These are phyloP conservation scores for Phytopythium montanum DNA, from an alignment of 352 stramenopile genomes.

Conservation along the genomic window DNA sequence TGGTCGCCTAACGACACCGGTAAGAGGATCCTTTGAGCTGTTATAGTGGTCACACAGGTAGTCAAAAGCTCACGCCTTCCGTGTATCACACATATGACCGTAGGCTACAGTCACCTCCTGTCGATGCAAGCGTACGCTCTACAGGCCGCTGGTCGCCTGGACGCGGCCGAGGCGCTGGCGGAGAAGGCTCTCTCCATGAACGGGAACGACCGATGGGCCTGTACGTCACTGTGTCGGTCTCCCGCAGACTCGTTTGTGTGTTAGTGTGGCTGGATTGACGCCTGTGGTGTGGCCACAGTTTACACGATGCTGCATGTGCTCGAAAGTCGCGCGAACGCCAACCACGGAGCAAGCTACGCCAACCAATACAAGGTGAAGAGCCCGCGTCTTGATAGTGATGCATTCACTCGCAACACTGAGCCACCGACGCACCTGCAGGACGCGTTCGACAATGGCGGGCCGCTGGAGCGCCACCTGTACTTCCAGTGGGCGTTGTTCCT, in stretches of 20 bases:
- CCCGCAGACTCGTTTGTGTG: background rate
- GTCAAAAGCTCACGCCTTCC: background rate
- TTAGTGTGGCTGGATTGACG: background rate
- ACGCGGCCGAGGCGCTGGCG: constrained; percentile 60
- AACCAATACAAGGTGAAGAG: constrained; percentile 58
- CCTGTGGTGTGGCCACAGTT: constrained; percentile 26
- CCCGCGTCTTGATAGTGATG: background rate
- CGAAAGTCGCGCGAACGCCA: constrained; percentile 75
- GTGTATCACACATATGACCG: background rate
- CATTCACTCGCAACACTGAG: background rate
- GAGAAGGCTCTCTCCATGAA: constrained; percentile 86
- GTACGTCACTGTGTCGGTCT: constrained; percentile 33
- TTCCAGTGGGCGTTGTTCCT: constrained; percentile 84
- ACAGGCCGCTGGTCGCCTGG: constrained; percentile 54
- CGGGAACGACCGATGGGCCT: constrained; percentile 79
- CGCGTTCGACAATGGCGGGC: constrained; percentile 69
- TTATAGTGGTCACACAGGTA: background rate
- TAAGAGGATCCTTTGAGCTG: background rate
- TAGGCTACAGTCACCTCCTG: constrained; percentile 74
- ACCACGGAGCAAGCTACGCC: constrained; percentile 82
- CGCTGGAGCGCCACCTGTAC: constrained; percentile 69
- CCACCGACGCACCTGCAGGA: constrained; percentile 19
- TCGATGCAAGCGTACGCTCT: constrained; percentile 85
- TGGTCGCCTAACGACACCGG: constrained; percentile 74
- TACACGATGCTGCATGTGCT: constrained; percentile 77